phyloP scores from a whole-genome alignment of 176 grass and related monocot species.

The Musa acuminata region DNA sequence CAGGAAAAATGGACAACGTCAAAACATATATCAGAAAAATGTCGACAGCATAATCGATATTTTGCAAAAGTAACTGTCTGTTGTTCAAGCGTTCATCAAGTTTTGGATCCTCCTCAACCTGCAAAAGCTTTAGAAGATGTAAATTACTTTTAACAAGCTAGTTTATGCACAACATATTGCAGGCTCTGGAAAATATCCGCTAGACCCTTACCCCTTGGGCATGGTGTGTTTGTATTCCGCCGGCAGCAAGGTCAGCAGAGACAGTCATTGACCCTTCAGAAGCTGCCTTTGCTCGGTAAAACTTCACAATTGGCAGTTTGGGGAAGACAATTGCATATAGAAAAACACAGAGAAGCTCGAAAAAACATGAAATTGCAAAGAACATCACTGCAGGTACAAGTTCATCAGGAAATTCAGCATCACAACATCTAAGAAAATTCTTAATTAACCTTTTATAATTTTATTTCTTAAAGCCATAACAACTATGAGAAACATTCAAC shows the following conservation, averaged over 20 bases:
- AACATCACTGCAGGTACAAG: slow-evolving; percentile 46
- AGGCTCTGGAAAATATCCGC: not conserved
- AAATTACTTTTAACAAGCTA: slow-evolving; percentile 2
- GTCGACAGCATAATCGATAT: slow-evolving; percentile 47
- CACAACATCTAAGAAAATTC: not conserved
- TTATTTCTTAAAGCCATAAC: too few species aligned
- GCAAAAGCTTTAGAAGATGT: not conserved
- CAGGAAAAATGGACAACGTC: slow-evolving; percentile 68
- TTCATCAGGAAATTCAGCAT: not conserved
- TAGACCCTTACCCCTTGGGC: slow-evolving; percentile 11
- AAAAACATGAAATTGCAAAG: slow-evolving; percentile 46
- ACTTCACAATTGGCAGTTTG: slow-evolving; percentile 77
- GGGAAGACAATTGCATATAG: slow-evolving; percentile 70
- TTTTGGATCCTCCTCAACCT: slow-evolving; percentile 57
- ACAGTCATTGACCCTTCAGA: slow-evolving; percentile 59
- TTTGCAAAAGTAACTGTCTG: slow-evolving; percentile 46
- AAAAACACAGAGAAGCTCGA: slow-evolving; percentile 47
- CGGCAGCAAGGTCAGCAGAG: slow-evolving; percentile 54
- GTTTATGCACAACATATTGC: not conserved
- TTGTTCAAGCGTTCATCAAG: slow-evolving; percentile 39
- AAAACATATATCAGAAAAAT: slow-evolving; percentile 50
- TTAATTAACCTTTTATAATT: not conserved
- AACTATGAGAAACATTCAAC: not conserved
- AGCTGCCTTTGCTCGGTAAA: slow-evolving; percentile 56
- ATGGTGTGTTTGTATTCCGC: slow-evolving; percentile 27